Evolutionary conservation across 768 basidiomycete species (phyloP).

Genomic region (Auricularia cornea): DNA sequence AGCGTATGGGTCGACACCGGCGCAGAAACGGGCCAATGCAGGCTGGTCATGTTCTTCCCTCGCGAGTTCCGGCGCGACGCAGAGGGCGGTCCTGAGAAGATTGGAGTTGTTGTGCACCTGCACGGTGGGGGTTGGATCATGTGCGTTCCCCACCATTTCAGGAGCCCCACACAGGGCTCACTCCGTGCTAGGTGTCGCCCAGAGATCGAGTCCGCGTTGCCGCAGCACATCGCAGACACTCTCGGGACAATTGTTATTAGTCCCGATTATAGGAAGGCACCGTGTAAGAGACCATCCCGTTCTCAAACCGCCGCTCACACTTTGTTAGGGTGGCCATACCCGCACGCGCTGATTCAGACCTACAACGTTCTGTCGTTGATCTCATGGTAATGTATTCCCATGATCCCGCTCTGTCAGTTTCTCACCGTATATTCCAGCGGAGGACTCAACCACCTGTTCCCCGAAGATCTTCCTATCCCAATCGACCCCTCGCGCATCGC

Average conservation of each 20-base stretch:
- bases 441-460: conserved; percentile 5
- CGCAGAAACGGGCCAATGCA: neutral
- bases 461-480: neutral
- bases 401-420: neutral
- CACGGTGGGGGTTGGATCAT: conserved; percentile 13
- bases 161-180: neutral
- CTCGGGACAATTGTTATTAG: conserved; percentile 7
- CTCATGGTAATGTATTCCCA: conserved; percentile 2
- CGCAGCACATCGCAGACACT: conserved; percentile 8
- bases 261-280: conserved; percentile 13
- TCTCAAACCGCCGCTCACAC: neutral
- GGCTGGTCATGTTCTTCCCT: neutral
- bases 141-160: conserved; percentile 2
- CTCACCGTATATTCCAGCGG: conserved; percentile 4
- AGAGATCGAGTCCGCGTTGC: conserved; percentile 9
- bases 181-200: conserved; percentile 7
- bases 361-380: conserved; percentile 9
- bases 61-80: neutral
- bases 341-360: conserved; percentile 9
- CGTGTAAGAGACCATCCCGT: conserved; percentile 1
- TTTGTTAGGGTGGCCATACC: conserved; percentile 7
- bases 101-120: conserved; percentile 8
- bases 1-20: neutral
- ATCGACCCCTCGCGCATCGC: conserved; percentile 9
- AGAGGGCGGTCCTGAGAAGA: neutral